Percentiles rank a stretch among this genome's conserved stretches.
phyloP scores from a whole-genome alignment of 139 green algal species.

The Tetradesmus lagerheimii region DNA sequence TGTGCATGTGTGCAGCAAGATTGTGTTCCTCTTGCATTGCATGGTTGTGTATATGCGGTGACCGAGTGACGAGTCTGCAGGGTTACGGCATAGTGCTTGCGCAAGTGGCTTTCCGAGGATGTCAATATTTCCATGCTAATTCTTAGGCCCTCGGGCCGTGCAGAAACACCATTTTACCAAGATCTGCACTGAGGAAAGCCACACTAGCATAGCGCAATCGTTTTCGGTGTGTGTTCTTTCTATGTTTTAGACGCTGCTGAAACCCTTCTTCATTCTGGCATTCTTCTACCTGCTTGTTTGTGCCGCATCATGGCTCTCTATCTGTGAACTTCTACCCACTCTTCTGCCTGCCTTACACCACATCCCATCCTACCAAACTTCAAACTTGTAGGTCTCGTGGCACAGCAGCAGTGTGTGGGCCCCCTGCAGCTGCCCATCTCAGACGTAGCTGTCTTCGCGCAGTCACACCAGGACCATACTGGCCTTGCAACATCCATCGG shows the following conservation, averaged over 20 bases:
- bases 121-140: conserved; percentile 55
- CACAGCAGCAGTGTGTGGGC: conserved; percentile 97
- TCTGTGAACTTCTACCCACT: neutral
- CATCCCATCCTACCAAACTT: neutral
- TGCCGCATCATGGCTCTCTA: too few relatives aligned
- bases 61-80: too few relatives aligned
- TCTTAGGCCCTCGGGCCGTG: conserved; percentile 45
- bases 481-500: conserved; percentile 95
- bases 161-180: conserved; percentile 48
- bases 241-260: too few relatives aligned
- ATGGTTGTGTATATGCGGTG: neutral
- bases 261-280: too few relatives aligned
- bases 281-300: too few relatives aligned
- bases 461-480: conserved; percentile 82
- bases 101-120: conserved; percentile 37
- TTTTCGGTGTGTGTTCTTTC: neutral
- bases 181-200: conserved; percentile 55
- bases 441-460: conserved; percentile 94
- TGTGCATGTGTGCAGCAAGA: too few relatives aligned
- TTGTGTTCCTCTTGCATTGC: too few relatives aligned
- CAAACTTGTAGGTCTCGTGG: conserved; percentile 83
- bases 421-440: conserved; percentile 94
- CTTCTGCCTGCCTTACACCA: neutral
- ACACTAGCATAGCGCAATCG: neutral
- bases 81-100: neutral